Conservation (phyloP, 73 alveolate genomes). For the Symbiodinium pilosum region DNA sequence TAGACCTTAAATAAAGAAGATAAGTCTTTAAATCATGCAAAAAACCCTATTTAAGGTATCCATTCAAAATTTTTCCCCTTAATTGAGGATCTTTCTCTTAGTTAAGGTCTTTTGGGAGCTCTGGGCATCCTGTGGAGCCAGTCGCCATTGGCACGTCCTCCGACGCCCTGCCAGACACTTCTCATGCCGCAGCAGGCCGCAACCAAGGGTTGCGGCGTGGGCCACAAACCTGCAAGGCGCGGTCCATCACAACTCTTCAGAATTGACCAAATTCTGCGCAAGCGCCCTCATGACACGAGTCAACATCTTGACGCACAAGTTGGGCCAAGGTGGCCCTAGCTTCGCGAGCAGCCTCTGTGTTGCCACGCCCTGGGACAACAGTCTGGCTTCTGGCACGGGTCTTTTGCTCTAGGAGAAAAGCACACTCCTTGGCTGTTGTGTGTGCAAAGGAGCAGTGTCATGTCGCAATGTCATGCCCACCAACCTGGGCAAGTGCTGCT, state of each 20-base stretch:
- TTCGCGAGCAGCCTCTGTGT: not conserved
- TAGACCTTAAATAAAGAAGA: too few species aligned
- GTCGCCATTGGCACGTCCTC: too few species aligned
- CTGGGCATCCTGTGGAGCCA: too few species aligned
- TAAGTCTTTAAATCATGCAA: too few species aligned
- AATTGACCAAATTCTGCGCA: not conserved
- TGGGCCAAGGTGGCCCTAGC: not conserved
- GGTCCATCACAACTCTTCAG: not conserved
- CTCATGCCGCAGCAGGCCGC: too few species aligned
- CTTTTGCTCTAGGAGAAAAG: not conserved
- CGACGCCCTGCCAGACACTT: too few species aligned
- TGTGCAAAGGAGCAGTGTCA: not conserved
- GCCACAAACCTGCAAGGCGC: not conserved
- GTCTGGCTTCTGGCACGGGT: not conserved
- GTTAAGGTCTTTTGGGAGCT: too few species aligned
- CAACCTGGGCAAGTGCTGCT: not conserved
- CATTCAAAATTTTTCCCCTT: too few species aligned
- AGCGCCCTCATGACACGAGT: not conserved
- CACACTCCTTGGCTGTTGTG: conserved; percentile 44
- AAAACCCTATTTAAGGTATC: too few species aligned
- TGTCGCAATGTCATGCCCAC: conserved; percentile 21
- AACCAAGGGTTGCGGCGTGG: conserved; percentile 32
- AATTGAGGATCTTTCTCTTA: too few species aligned
- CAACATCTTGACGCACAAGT: not conserved
- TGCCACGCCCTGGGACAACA: not conserved